These are phyloP conservation scores for Yamadazyma ubonensis DNA, from an alignment of 805 yeast genomes.

Conservation along the genomic window DNA sequence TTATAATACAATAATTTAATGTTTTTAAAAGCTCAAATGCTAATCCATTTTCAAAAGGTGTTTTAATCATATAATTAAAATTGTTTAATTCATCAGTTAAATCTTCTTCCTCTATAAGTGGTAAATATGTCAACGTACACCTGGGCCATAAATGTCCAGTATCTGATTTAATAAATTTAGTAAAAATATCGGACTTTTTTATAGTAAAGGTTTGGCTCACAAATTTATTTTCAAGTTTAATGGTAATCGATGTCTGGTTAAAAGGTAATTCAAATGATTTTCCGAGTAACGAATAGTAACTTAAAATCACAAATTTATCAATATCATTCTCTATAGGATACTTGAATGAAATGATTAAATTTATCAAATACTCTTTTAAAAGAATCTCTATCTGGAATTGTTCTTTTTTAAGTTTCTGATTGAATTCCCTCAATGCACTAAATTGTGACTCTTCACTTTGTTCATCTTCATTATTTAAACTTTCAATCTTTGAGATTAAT, in stretches of 20 bases:
- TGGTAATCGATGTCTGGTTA: slow-evolving; percentile 18
- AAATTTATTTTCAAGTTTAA: slow-evolving; percentile 29
- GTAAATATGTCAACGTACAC: slow-evolving; percentile 37
- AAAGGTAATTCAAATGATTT: slow-evolving; percentile 12
- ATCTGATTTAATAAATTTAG: slow-evolving; percentile 24
- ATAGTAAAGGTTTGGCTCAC: slow-evolving; percentile 33
- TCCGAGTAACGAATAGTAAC: slow-evolving; percentile 10
- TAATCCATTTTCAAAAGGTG: slow-evolving; percentile 12
- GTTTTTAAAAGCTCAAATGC: slow-evolving; percentile 19
- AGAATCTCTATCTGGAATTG: slow-evolving; percentile 20
- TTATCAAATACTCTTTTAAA: slow-evolving; percentile 17
- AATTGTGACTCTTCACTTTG: background rate
- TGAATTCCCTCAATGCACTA: background rate
- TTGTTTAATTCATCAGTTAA: slow-evolving; percentile 31
- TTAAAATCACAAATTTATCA: slow-evolving; percentile 16
- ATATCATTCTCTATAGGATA: slow-evolving; percentile 14
- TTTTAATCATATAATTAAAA: slow-evolving; percentile 27
- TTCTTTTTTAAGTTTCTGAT: slow-evolving; percentile 14
- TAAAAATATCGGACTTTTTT: slow-evolving; percentile 15
- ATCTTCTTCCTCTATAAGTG: slow-evolving; percentile 33
- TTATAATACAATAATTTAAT: slow-evolving; percentile 33
- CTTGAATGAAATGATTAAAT: slow-evolving; percentile 14
- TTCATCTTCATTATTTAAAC: background rate
- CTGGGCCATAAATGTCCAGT: slow-evolving; percentile 37
- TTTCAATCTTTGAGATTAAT: slow-evolving; percentile 6